Conservation (phyloP, 768 basidiomycete species). For the Russula virescens region DNA sequence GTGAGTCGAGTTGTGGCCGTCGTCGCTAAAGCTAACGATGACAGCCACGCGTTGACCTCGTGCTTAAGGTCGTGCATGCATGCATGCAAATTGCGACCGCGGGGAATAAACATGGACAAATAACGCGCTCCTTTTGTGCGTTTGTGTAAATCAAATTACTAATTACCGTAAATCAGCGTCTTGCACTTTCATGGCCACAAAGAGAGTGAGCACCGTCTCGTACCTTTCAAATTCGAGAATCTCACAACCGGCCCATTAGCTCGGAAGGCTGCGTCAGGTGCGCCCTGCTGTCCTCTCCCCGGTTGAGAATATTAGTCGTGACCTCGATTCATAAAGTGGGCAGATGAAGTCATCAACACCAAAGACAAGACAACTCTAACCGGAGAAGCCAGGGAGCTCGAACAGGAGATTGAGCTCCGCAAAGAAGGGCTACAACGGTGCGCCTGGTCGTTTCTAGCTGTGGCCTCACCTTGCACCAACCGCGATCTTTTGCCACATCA, state of each 20-base stretch:
- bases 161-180: background rate
- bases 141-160: background rate
- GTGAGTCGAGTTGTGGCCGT: slow-evolving; percentile 4
- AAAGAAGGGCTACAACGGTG: slow-evolving; percentile 69
- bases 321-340: slow-evolving; percentile 53
- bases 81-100: background rate
- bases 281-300: slow-evolving; percentile 22
- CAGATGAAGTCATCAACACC: slow-evolving; percentile 81
- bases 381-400: slow-evolving; percentile 75
- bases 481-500: background rate
- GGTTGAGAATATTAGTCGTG: background rate
- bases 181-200: slow-evolving; percentile 13
- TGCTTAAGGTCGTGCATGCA: background rate
- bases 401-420: slow-evolving; percentile 78
- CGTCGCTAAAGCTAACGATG: background rate
- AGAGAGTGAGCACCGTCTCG: slow-evolving; percentile 7
- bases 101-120: slow-evolving; percentile 7
- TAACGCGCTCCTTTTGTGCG: slow-evolving; percentile 8
- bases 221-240: background rate
- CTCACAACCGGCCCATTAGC: slow-evolving; percentile 34
- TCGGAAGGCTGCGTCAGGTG: slow-evolving; percentile 77
- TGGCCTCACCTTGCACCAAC: background rate
- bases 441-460: slow-evolving; percentile 27
- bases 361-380: slow-evolving; percentile 74
- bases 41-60: background rate